Evolutionary conservation across 1,284 basidiomycete genomes (phyloP), one percentile per base, ranked within the genome.

Genomic region (Leccinum pseudoinsigne): DNA sequence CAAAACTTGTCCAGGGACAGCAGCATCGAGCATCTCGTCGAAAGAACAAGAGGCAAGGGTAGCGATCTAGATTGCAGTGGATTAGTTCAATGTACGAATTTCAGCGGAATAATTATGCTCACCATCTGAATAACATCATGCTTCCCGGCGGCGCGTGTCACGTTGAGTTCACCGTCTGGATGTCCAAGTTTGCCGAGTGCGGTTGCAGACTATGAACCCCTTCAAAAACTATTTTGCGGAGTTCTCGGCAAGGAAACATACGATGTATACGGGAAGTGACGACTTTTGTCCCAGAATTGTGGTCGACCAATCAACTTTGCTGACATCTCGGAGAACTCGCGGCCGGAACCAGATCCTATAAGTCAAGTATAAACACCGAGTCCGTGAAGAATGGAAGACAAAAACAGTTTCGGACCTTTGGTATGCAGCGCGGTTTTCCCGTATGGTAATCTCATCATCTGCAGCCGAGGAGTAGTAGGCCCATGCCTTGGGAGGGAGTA

Each of bases 281-380:
- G 83, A 80, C 68, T 81, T 83, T 60, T 81, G 78, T 0, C 86
- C 86, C 36, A 89, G 75, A 53, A 90, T 83, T 11, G 77, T 84
- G 40, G 84, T 86, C 10, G 81, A 83, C 75, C 80, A 88, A 74
- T 90, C 86, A 38, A 92, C 82, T 14, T 76, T 76, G 12, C 78
- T 77, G 10, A 92, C 89, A 68, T 92, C 83, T 28, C 88, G 82
- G 6, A 92, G 77, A 57, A 92, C 81, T 10, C 90, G 81, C 5
- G 90, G 89, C 4, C 89, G 81, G 81, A 92, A 92, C 88, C 88
- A 92, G 62, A 92, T 82, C 26, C 86, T 82, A 60, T 5, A 38
- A 18, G 34, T 8, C 54, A 3, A 16, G 31, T 55, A 55, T 55
- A 7, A 58, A 45, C 40, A 34, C 38, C 16, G 23, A 21, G 31